Evolutionary conservation across 306 rosid species (phyloP), one percentile per base, ranked within the genome.

Genomic region (Vachellia collinsii): DNA sequence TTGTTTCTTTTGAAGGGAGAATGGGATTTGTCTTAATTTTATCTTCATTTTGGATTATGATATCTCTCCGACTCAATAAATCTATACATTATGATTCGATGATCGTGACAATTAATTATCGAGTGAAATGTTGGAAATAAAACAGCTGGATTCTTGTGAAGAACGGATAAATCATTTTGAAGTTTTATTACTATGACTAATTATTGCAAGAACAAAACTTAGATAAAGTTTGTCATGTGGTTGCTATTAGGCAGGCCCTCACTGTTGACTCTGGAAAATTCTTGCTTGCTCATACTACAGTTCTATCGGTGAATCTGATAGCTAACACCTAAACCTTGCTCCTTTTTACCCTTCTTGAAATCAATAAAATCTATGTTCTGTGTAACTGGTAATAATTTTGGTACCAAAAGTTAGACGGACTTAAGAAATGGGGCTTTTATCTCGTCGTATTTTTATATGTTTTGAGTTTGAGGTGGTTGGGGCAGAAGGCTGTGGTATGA

Each of bases 341-440:
- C 38, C 16, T 23, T 61, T 61, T 61, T 8, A 8, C 6, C 17
- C 14, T 67, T 17, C 7, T 67, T 9, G 50, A 67, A 10, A n/a
- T 39, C 12, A 19, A 19, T 39, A 36, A 22, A 34, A 50, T 36
- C 44, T 22, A 16, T 48, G 22, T 54, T 41, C 36, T 17, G 3
- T 25, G 3, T 56, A 29, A 34, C 8, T 6, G 41, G 39, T 25
- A 63, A 59, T 76, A 46, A 16, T 29, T 48, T 76, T 19, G 41
- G 71, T 9, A 36, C 13, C 13, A 11, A 38, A 22, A 54, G n/a
- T 36, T 25, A 34, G 23, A n/a, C 20, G 12, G 1, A 36, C 13
- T 65, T 14, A n/a, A 16, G 41, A 79, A 34, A 59, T 38, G 14
- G 83, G 38, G 72, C 65, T 36, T 72, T 17, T 54, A 12, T 46